Percentiles rank a stretch among this genome's conserved stretches.
These are phyloP conservation scores for Trapa incisa DNA, from an alignment of 345 rosid genomes.

Conservation along the genomic window DNA sequence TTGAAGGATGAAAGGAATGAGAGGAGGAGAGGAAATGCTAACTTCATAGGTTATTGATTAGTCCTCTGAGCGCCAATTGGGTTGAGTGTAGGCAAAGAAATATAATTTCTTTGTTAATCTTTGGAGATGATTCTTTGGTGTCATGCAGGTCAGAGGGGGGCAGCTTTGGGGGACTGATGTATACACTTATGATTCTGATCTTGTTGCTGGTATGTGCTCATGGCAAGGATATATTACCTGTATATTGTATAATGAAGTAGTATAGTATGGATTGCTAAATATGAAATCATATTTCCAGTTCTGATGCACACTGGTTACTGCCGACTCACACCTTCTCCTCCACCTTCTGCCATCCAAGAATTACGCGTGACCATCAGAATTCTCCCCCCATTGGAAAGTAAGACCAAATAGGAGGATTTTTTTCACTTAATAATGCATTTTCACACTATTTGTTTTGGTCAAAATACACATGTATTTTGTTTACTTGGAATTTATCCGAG, in stretches of 20 bases:
- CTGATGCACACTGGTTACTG: constrained; percentile 99
- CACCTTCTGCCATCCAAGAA: constrained; percentile 93
- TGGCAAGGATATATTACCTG: constrained; percentile 1
- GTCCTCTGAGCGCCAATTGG: neutral
- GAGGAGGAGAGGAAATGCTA: neutral
- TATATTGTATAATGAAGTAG: neutral
- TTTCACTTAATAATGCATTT: too few species aligned
- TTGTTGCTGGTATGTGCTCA: constrained; percentile 72
- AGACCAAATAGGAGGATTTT: constrained; percentile 13
- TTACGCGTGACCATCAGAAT: constrained; percentile 71
- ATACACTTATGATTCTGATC: constrained; percentile 96
- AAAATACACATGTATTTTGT: too few species aligned
- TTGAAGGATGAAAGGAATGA: too few species aligned
- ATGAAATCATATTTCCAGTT: constrained; percentile 38
- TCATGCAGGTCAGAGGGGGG: constrained; percentile 82
- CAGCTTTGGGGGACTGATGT: constrained; percentile 98
- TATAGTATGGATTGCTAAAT: constrained; percentile 4
- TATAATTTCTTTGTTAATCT: neutral
- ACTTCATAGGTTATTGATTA: neutral
- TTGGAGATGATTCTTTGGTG: neutral
- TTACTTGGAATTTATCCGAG: too few species aligned
- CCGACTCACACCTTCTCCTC: constrained; percentile 94
- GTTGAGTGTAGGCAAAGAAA: neutral
- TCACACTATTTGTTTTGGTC: too few species aligned
- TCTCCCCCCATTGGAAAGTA: constrained; percentile 86